These are phyloP conservation scores for Ascobolus immersus DNA, from an alignment of 495 filamentous ascomycete species.

Conservation along the genomic window DNA sequence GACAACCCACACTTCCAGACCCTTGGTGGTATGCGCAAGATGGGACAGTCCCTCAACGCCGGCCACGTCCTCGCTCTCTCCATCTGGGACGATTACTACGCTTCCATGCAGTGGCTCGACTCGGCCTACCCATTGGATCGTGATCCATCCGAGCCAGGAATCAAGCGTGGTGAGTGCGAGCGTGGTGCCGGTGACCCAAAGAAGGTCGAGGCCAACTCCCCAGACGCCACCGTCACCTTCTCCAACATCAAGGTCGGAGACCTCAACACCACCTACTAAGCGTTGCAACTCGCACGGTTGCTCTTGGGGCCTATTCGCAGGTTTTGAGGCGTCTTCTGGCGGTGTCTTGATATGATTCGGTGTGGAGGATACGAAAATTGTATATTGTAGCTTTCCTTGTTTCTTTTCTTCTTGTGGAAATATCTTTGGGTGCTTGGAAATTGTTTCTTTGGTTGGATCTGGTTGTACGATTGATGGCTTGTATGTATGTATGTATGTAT, in stretches of 20 bases:
- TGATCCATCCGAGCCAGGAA: conserved; percentile 25
- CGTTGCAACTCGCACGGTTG: too few relatives aligned
- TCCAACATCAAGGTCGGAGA: conserved; percentile 31
- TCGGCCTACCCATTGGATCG: conserved; percentile 38
- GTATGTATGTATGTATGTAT: too few relatives aligned
- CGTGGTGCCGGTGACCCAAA: conserved; percentile 20
- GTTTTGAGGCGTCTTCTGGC: too few relatives aligned
- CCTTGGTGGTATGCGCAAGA: conserved; percentile 30
- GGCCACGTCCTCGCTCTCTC: conserved; percentile 45
- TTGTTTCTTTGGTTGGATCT: too few relatives aligned
- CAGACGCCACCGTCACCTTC: conserved; percentile 22
- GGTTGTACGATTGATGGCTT: too few relatives aligned
- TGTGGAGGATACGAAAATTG: too few relatives aligned
- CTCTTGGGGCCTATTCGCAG: too few relatives aligned
- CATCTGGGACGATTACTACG: conserved; percentile 48
- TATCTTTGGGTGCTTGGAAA: too few relatives aligned
- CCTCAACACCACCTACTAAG: conserved; percentile 23
- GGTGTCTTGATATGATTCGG: too few relatives aligned
- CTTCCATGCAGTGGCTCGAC: conserved; percentile 72
- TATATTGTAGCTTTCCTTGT: too few relatives aligned
- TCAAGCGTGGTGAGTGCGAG: conserved; percentile 26
- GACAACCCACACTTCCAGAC: conserved; percentile 28
- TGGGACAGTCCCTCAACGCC: conserved; percentile 27
- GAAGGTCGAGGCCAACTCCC: conserved; percentile 19
- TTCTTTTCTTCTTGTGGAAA: too few relatives aligned